These are phyloP conservation scores for Suillus americanus DNA, from an alignment of 768 basidiomycete genomes.

Conservation along the genomic window DNA sequence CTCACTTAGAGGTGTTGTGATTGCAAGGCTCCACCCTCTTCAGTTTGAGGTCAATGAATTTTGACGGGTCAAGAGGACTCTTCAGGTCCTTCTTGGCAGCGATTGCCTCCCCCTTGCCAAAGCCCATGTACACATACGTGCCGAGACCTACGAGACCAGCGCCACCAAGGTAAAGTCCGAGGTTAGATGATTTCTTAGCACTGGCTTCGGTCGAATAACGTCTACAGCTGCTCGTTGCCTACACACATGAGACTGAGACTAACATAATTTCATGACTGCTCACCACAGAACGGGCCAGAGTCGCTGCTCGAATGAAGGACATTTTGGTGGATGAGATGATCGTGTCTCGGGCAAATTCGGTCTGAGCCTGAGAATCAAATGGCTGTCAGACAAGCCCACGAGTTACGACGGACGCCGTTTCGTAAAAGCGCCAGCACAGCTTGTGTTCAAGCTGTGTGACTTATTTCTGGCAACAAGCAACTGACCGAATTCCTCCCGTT, in stretches of 20 bases:
- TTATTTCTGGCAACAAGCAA: constrained; percentile 1
- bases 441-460: background rate
- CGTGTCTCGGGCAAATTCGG: constrained; percentile 1
- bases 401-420: background rate
- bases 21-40: constrained; percentile 85
- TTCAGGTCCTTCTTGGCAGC: constrained; percentile 45
- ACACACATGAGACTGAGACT: background rate
- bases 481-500: background rate
- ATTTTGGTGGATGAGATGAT: constrained; percentile 28
- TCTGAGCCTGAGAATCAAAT: constrained; percentile 17
- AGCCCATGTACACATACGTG: constrained; percentile 52
- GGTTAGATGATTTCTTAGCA: constrained; percentile 47
- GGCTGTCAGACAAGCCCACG: background rate
- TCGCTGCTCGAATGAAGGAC: constrained; percentile 42
- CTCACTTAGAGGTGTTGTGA: constrained; percentile 85
- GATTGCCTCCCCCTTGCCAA: constrained; percentile 31
- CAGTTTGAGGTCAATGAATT: constrained; percentile 79
- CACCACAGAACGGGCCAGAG: constrained; percentile 44
- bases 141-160: constrained; percentile 45
- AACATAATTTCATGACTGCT: background rate
- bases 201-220: constrained; percentile 47
- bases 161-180: constrained; percentile 48
- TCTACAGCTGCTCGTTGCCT: constrained; percentile 39
- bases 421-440: background rate
- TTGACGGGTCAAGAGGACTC: constrained; percentile 72